Evolutionary conservation across 208 protist species (phyloP).

Genomic region (Leishmania braziliensis): DNA sequence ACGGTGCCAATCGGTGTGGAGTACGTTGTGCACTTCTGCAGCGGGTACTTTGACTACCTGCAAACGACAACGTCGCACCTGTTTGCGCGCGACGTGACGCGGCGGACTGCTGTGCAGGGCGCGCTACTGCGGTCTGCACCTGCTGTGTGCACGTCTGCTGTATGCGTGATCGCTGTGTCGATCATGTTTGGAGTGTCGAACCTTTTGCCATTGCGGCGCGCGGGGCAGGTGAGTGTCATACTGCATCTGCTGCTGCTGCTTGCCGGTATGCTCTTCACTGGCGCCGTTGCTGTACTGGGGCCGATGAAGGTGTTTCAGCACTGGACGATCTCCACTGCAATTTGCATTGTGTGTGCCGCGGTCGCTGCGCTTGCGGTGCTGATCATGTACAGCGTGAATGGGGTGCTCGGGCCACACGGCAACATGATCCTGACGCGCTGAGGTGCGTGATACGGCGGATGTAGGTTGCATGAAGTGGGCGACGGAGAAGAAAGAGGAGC

Average conservation of each 20-base stretch:
- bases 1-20: conserved; percentile 53
- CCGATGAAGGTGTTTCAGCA: conserved; percentile 41
- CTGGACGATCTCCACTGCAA: conserved; percentile 38
- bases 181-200: conserved; percentile 44
- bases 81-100: conserved; percentile 45
- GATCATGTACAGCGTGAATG: conserved; percentile 32
- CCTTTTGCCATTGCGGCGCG: conserved; percentile 36
- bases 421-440: conserved; percentile 25
- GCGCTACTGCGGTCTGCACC: conserved; percentile 40
- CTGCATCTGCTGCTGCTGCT: conserved; percentile 47
- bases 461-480: neutral
- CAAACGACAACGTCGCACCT: conserved; percentile 63
- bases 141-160: conserved; percentile 38
- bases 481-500: neutral
- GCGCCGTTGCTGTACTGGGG: conserved; percentile 34
- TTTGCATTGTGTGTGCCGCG: conserved; percentile 37
- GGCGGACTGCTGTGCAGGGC: conserved; percentile 35
- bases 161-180: conserved; percentile 35
- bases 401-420: conserved; percentile 26
- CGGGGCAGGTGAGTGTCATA: conserved; percentile 41
- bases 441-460: neutral
- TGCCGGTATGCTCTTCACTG: conserved; percentile 35
- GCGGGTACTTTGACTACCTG: conserved; percentile 68
- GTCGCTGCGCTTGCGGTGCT: conserved; percentile 25
- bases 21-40: conserved; percentile 55